phyloP scores from a whole-genome alignment of 495 filamentous ascomycete genomes.

The Aspergillus affinis region DNA sequence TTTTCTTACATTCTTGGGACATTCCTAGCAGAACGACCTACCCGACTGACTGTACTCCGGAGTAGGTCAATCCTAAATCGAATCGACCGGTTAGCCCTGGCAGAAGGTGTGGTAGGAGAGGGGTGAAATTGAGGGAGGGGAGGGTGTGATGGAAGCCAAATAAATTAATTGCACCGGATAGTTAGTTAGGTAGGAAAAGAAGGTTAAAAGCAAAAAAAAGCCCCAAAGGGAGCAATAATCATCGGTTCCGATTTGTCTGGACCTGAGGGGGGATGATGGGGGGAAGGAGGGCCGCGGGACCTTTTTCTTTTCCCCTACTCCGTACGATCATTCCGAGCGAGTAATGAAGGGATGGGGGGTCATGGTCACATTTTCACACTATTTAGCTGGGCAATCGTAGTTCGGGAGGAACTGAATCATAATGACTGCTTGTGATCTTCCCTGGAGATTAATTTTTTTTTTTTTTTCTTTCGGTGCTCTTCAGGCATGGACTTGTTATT shows the following conservation, averaged over 20 bases:
- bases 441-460: not conserved
- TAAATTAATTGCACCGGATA: too few species aligned
- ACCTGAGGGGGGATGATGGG: not conserved
- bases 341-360: conserved; percentile 13
- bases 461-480: not conserved
- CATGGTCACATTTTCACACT: not conserved
- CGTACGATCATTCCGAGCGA: conserved; percentile 8
- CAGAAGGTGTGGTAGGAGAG: not conserved
- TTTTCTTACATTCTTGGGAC: not conserved
- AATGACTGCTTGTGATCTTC: not conserved
- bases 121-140: not conserved
- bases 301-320: not conserved
- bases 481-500: not conserved
- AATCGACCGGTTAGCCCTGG: not conserved
- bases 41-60: not conserved
- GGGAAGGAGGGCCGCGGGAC: not conserved
- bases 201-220: not conserved
- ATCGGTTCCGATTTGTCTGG: not conserved
- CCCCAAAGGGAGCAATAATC: not conserved
- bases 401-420: not conserved
- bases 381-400: not conserved
- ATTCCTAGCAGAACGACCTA: not conserved
- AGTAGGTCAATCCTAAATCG: not conserved
- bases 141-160: not conserved
- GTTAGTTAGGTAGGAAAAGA: too few species aligned